These are phyloP conservation scores for Arabis alpina DNA, from an alignment of 345 rosid genomes.

Conservation along the genomic window DNA sequence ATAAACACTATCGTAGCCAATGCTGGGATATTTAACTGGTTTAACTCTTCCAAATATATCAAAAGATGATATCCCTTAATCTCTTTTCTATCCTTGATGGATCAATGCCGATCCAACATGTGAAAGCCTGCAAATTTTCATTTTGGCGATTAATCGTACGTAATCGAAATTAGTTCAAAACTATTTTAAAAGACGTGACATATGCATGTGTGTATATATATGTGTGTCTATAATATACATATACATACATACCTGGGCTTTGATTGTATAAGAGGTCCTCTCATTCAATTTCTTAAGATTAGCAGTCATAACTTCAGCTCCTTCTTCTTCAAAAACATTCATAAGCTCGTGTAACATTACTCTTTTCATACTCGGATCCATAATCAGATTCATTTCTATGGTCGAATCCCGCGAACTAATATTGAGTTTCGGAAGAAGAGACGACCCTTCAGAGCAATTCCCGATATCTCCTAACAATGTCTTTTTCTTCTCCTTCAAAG, in stretches of 20 bases:
- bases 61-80: constrained; percentile 21
- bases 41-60: background rate
- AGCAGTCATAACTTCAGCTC: constrained; percentile 39
- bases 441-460: constrained; percentile 20
- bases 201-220: background rate
- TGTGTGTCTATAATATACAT: too few relatives aligned
- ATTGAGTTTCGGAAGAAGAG: constrained; percentile 23
- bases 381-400: constrained; percentile 30
- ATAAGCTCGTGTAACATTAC: constrained; percentile 32
- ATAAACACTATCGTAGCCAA: background rate
- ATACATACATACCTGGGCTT: constrained; percentile 24
- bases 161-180: constrained; percentile 11
- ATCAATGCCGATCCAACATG: constrained; percentile 37
- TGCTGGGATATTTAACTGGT: too few relatives aligned
- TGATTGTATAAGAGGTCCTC: constrained; percentile 26
- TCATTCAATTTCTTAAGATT: constrained; percentile 29
- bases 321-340: constrained; percentile 39
- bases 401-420: constrained; percentile 25
- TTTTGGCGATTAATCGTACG: background rate
- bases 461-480: constrained; percentile 4
- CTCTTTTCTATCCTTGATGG: constrained; percentile 34
- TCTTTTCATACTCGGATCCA: constrained; percentile 21
- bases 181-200: background rate
- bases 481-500: constrained; percentile 31
- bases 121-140: constrained; percentile 34